Conservation (phyloP, 1,284 basidiomycete species). For the Quambalaria eucalypti region DNA sequence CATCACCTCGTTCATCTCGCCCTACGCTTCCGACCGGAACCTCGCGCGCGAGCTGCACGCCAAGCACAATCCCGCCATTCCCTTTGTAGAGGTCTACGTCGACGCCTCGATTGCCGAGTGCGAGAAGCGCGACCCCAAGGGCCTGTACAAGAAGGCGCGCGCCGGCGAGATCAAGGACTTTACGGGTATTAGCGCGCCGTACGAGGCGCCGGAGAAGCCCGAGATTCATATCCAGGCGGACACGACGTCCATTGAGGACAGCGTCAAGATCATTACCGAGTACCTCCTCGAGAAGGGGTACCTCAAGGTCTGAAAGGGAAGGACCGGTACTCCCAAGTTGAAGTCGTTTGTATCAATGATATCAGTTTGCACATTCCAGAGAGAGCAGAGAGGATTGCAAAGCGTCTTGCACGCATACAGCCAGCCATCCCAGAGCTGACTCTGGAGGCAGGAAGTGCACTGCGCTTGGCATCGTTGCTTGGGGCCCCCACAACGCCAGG, state of each 20-base stretch:
- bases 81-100: slow-evolving; percentile 83
- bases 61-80: slow-evolving; percentile 55
- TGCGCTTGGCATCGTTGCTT: no score
- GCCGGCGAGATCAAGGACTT: slow-evolving; percentile 97
- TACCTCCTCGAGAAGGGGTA: slow-evolving; percentile 62
- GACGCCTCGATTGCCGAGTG: slow-evolving; percentile 83
- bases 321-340: no score
- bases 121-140: slow-evolving; percentile 91
- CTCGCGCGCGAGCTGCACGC: slow-evolving; percentile 73
- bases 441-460: no score
- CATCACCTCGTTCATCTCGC: slow-evolving; percentile 95
- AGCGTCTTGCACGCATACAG: no score
- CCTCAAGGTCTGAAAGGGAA: slow-evolving; percentile 19
- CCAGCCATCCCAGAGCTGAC: no score
- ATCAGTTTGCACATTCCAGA: no score
- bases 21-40: slow-evolving; percentile 76
- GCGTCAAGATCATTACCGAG: slow-evolving; percentile 69
- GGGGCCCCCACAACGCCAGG: no score
- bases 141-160: slow-evolving; percentile 91
- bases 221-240: slow-evolving; percentile 91
- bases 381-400: no score
- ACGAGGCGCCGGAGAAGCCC: slow-evolving; percentile 75
- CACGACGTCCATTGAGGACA: slow-evolving; percentile 66
- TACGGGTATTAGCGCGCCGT: slow-evolving; percentile 94
- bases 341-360: no score